Evolutionary conservation across 345 rosid genomes (phyloP).

Genomic region (Cardamine chenopodiifolia): DNA sequence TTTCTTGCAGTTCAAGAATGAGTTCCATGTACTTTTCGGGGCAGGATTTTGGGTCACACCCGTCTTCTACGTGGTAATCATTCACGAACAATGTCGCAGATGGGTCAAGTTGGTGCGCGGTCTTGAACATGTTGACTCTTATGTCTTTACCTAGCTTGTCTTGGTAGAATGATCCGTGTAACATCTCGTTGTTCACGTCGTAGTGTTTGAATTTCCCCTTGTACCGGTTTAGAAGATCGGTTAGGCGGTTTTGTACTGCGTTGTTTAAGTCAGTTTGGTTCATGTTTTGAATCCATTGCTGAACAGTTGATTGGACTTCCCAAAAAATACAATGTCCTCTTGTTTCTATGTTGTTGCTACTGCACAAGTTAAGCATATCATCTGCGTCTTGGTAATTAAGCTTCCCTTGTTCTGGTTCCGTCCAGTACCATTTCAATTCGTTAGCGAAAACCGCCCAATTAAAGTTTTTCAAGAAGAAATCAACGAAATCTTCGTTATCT

Average conservation of each 20-base stretch:
- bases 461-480: slow-evolving; percentile 71
- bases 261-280: slow-evolving; percentile 55
- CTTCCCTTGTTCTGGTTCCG: slow-evolving; percentile 80
- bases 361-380: slow-evolving; percentile 77
- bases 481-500: slow-evolving; percentile 87
- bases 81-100: slow-evolving; percentile 76
- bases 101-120: slow-evolving; percentile 71
- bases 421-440: slow-evolving; percentile 97
- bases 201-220: slow-evolving; percentile 88
- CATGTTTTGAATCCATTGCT: slow-evolving; percentile 75
- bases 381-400: slow-evolving; percentile 89
- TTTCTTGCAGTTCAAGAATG: slow-evolving; percentile 69
- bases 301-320: slow-evolving; percentile 85
- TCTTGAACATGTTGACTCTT: slow-evolving; percentile 79
- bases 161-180: slow-evolving; percentile 91
- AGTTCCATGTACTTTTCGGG: slow-evolving; percentile 75
- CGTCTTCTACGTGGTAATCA: slow-evolving; percentile 91
- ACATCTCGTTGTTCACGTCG: slow-evolving; percentile 95
- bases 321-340: slow-evolving; percentile 97
- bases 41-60: slow-evolving; percentile 68
- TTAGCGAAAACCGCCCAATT: slow-evolving; percentile 95
- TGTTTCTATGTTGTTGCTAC: slow-evolving; percentile 56
- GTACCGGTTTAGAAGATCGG: slow-evolving; percentile 69
- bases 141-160: slow-evolving; percentile 68
- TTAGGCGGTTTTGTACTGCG: slow-evolving; percentile 74